Percentiles rank a stretch among this genome's conserved stretches.
Evolutionary conservation across 768 basidiomycete species (phyloP).

Genomic region (Podaxis sp.): DNA sequence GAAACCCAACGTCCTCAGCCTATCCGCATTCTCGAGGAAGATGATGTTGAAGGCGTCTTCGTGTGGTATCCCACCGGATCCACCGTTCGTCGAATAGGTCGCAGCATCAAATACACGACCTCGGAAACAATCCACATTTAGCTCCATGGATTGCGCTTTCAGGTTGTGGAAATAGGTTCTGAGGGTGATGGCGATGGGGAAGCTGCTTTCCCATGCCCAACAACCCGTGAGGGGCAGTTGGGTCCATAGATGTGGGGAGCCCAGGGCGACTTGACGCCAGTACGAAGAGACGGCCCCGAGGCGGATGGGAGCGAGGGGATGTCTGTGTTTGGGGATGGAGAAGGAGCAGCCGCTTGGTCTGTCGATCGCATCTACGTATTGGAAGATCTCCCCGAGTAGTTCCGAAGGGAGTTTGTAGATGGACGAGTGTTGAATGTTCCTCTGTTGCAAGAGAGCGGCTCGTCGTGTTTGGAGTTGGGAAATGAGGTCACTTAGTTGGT

Average conservation of each 20-base stretch:
- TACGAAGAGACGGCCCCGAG: background rate
- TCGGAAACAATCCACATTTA: background rate
- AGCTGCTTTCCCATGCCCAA: too few relatives aligned
- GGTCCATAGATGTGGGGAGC: too few relatives aligned
- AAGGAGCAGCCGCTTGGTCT: background rate
- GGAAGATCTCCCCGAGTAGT: background rate
- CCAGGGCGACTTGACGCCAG: too few relatives aligned
- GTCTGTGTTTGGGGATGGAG: background rate
- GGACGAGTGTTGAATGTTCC: too few relatives aligned
- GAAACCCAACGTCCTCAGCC: background rate
- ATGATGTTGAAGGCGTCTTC: constrained; percentile 2
- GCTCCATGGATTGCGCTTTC: background rate
- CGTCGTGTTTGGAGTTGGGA: background rate
- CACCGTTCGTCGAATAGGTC: background rate
- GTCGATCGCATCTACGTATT: background rate
- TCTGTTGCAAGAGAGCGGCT: background rate
- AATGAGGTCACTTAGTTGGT: background rate
- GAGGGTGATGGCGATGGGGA: background rate
- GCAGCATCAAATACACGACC: background rate
- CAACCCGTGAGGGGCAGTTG: too few relatives aligned
- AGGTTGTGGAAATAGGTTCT: background rate
- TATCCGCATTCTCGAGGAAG: background rate
- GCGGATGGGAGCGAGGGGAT: background rate
- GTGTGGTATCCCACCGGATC: background rate
- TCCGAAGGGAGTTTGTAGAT: too few relatives aligned